Evolutionary conservation across 78 protist genomes (phyloP).

Genomic region (Blattamonas nauphoetae): DNA sequence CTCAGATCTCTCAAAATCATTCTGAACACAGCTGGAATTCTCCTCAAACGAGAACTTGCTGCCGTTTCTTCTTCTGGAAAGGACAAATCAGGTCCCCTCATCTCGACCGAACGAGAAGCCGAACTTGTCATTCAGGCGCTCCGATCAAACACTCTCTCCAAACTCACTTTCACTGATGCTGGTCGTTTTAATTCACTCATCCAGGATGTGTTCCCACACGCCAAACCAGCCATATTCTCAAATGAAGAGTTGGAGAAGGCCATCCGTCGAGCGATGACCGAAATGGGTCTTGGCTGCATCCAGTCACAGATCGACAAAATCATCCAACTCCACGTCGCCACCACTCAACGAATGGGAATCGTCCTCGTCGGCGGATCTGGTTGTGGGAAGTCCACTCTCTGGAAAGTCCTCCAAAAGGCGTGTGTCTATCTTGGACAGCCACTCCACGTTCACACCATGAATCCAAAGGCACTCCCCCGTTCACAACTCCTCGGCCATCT

Average conservation of each 20-base stretch:
- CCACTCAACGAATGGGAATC: constrained; percentile 65
- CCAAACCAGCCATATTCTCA: not conserved
- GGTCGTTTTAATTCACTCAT: constrained; percentile 45
- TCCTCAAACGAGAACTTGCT: constrained; percentile 8
- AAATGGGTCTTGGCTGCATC: not conserved
- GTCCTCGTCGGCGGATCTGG: constrained; percentile 67
- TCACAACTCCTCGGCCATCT: constrained; percentile 64
- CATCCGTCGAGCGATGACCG: not conserved
- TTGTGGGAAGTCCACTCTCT: constrained; percentile 67
- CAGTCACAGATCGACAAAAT: constrained; percentile 44
- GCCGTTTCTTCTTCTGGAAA: not conserved
- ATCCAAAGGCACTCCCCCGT: constrained; percentile 76
- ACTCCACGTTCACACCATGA: constrained; percentile 44
- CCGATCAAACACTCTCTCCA: constrained; percentile 64
- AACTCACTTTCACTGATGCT: constrained; percentile 56
- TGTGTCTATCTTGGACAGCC: constrained; percentile 4
- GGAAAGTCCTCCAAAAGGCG: constrained; percentile 43
- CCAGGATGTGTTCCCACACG: constrained; percentile 48
- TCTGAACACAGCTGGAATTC: constrained; percentile 27
- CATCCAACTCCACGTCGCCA: constrained; percentile 62
- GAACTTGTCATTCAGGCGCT: constrained; percentile 45
- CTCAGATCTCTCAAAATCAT: constrained; percentile 74
- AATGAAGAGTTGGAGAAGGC: constrained; percentile 21
- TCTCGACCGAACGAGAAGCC: constrained; percentile 1
- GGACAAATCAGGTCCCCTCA: not conserved